Conservation (phyloP, 306 rosid species). For the Glycine tomentella region DNA sequence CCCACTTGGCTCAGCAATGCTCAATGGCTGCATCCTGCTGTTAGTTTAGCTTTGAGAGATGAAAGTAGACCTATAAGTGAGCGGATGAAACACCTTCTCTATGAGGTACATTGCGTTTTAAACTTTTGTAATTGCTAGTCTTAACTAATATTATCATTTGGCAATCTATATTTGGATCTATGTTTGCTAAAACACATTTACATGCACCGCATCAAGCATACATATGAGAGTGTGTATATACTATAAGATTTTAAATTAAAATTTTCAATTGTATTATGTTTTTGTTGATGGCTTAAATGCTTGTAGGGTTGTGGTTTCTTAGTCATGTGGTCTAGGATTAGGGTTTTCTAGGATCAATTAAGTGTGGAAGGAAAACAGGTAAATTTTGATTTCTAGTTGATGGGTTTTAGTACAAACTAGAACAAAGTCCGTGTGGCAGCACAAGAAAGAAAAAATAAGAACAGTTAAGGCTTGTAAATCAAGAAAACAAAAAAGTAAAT, state of each 20-base stretch:
- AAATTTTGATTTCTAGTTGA: not conserved
- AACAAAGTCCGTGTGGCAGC: not conserved
- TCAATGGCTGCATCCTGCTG: conserved; percentile 94
- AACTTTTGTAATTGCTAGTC: conserved; percentile 6
- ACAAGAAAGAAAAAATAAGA: too few relatives aligned
- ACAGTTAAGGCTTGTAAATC: not conserved
- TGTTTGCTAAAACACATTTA: conserved; percentile 23
- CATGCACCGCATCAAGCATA: conserved; percentile 28
- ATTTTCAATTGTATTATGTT: conserved; percentile 15
- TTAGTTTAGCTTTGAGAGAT: conserved; percentile 83
- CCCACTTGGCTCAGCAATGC: conserved; percentile 84
- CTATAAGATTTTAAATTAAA: conserved; percentile 1
- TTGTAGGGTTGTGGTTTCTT: not conserved
- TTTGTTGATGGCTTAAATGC: conserved; percentile 20
- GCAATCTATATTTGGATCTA: not conserved
- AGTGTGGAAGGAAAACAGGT: not conserved
- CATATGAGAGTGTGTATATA: conserved; percentile 4
- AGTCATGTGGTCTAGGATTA: not conserved
- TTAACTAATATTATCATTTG: conserved; percentile 21
- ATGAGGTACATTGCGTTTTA: conserved; percentile 68
- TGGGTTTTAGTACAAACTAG: conserved; percentile 2
- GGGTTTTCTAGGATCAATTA: not conserved
- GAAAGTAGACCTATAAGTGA: conserved; percentile 87
- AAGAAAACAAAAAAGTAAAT: not conserved
- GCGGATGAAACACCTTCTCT: conserved; percentile 85